These are phyloP conservation scores for Orbilia blumenaviensis DNA, from an alignment of 2,329 filamentous ascomycete species.

Conservation along the genomic window DNA sequence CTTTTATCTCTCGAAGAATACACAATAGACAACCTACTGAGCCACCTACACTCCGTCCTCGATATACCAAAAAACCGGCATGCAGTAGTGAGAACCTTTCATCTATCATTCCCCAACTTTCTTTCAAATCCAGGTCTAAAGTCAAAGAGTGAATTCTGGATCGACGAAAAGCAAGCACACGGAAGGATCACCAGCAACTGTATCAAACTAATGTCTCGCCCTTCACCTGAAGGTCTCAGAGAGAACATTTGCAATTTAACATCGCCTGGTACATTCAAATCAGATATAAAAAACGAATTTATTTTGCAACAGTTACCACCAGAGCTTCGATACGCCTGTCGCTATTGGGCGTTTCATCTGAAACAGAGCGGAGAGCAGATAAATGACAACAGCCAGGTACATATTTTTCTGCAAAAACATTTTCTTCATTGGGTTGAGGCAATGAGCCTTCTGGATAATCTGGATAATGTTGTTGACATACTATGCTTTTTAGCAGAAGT, in stretches of 20 bases:
- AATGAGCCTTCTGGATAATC: slow-evolving; percentile 58
- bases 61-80: neutral
- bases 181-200: slow-evolving; percentile 58
- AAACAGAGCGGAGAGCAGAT: slow-evolving; percentile 58
- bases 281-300: slow-evolving; percentile 44
- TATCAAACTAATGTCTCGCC: slow-evolving; percentile 43
- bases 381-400: slow-evolving; percentile 57
- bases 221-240: slow-evolving; percentile 48
- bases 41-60: slow-evolving; percentile 5
- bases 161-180: slow-evolving; percentile 54
- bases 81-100: neutral
- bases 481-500: no score
- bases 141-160: slow-evolving; percentile 13
- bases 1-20: neutral
- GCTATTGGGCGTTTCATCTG: slow-evolving; percentile 59
- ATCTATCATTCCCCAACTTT: slow-evolving; percentile 30
- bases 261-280: slow-evolving; percentile 37
- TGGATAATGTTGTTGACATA: slow-evolving; percentile 36
- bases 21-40: neutral
- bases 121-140: neutral
- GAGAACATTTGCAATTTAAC: slow-evolving; percentile 58
- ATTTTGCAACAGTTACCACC: slow-evolving; percentile 58
- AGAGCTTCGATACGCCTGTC: slow-evolving; percentile 60
- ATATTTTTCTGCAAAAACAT: slow-evolving; percentile 59
- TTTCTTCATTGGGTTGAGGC: slow-evolving; percentile 61